These are phyloP conservation scores for Ottelia alismoides DNA, from an alignment of 106 monocot genomes.

Conservation along the genomic window DNA sequence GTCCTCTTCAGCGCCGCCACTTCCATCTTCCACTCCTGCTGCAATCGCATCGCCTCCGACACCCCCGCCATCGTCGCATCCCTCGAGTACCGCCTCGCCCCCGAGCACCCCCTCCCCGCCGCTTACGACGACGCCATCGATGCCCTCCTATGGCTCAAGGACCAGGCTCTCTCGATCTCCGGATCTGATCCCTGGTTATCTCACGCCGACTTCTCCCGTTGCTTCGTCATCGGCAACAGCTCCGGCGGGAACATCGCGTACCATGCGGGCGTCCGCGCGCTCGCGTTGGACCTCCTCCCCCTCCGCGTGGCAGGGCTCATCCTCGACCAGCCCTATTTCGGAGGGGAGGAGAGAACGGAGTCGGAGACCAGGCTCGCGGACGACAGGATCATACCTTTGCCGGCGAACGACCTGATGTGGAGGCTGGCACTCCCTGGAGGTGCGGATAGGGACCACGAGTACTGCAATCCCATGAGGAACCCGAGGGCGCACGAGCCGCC, in stretches of 20 bases:
- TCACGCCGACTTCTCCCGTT: slow-evolving; percentile 14
- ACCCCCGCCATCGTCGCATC: too few relatives aligned
- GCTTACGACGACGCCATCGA: too few relatives aligned
- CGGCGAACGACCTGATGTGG: slow-evolving; percentile 1
- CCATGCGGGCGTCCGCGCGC: slow-evolving; percentile 5
- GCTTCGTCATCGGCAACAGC: slow-evolving; percentile 6
- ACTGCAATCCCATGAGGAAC: slow-evolving; percentile 18
- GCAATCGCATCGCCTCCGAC: too few relatives aligned
- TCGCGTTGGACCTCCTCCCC: too few relatives aligned
- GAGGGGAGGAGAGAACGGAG: slow-evolving; percentile 2
- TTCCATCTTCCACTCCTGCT: too few relatives aligned
- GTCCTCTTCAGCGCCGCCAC: slow-evolving; percentile 20
- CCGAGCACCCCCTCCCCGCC: too few relatives aligned
- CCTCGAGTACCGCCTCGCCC: too few relatives aligned
- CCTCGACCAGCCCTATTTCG: slow-evolving; percentile 2
- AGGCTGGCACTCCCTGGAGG: slow-evolving; percentile 19
- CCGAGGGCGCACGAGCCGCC: neutral
- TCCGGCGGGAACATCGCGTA: slow-evolving; percentile 6
- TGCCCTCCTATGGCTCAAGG: too few relatives aligned
- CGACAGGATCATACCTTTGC: neutral
- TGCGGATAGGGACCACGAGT: slow-evolving; percentile 35
- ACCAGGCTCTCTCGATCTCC: too few relatives aligned
- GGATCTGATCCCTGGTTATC: too few relatives aligned
- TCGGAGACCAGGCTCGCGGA: neutral
- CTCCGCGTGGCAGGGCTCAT: neutral